A percentile compares a stretch with the other conserved stretches of the same genome.
phyloP scores from a whole-genome alignment of 208 protist genomes.

The Acanthamoeba royreba region DNA sequence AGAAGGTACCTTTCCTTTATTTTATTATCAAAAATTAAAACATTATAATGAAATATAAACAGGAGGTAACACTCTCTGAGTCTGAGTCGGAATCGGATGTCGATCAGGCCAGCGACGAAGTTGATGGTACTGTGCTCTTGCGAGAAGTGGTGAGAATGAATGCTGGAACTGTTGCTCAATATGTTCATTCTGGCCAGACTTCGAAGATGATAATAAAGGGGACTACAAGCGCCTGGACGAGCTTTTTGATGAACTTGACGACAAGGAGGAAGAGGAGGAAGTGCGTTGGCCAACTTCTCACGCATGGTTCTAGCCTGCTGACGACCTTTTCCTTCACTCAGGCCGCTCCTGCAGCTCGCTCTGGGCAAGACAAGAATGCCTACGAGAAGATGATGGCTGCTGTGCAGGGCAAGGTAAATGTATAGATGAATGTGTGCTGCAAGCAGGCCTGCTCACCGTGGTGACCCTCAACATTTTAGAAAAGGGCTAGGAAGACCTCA shows the following conservation, averaged over 20 bases:
- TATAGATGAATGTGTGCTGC: too few relatives aligned
- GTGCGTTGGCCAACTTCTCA: neutral
- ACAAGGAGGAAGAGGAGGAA: neutral
- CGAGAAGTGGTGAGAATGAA: neutral
- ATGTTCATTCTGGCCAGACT: neutral
- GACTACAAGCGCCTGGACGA: constrained; percentile 20
- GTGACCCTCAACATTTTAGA: neutral
- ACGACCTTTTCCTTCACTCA: neutral
- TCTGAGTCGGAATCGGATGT: neutral
- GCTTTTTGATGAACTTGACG: constrained; percentile 14
- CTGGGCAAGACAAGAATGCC: neutral
- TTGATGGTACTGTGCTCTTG: neutral
- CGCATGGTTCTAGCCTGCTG: neutral
- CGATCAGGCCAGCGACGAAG: neutral
- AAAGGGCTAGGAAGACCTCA: neutral
- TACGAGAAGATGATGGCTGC: constrained; percentile 42
- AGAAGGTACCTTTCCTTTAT: neutral
- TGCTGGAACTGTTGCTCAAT: neutral
- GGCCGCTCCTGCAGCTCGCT: neutral
- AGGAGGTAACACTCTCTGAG: constrained; percentile 24
- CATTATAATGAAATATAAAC: neutral
- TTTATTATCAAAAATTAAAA: neutral
- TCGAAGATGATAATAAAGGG: neutral
- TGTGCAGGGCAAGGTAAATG: neutral
- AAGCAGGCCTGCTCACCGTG: too few relatives aligned